Evolutionary conservation across 1,284 basidiomycete species (phyloP).

Genomic region (Cryptococcus hybrid): DNA sequence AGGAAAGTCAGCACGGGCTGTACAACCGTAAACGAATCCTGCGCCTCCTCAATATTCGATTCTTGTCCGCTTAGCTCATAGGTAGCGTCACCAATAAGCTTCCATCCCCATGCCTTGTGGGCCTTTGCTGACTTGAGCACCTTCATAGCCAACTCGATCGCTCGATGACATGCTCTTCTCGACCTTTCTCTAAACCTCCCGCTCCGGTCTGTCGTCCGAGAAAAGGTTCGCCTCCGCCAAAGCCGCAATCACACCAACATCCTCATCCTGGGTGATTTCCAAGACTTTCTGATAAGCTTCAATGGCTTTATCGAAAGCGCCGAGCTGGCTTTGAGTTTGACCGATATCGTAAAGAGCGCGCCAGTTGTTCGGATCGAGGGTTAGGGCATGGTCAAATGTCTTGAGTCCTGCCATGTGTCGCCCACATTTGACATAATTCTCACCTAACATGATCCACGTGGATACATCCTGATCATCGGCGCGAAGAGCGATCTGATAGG

Average conservation of each 20-base stretch:
- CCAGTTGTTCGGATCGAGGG: conserved; percentile 74
- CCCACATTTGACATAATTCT: conserved; percentile 85
- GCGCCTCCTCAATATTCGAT: conserved; percentile 35
- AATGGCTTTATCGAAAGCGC: conserved; percentile 73
- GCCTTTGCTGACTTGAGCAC: conserved; percentile 58
- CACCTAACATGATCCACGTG: conserved; percentile 87
- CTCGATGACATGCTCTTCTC: conserved; percentile 65
- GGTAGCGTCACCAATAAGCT: conserved; percentile 75
- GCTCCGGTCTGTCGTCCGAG: conserved; percentile 65
- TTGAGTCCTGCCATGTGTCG: conserved; percentile 88
- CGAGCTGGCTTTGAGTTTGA: conserved; percentile 78
- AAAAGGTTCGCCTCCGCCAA: conserved; percentile 70
- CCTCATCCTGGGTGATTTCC: conserved; percentile 54
- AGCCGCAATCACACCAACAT: conserved; percentile 68
- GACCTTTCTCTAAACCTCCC: conserved; percentile 73
- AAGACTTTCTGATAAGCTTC: conserved; percentile 64
- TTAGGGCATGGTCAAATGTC: conserved; percentile 71
- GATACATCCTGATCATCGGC: conserved; percentile 73
- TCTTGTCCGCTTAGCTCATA: conserved; percentile 59
- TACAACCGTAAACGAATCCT: conserved; percentile 29
- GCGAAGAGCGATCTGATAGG: conserved; percentile 84
- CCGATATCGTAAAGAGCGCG: conserved; percentile 79
- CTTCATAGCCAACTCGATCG: conserved; percentile 60
- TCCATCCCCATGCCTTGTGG: conserved; percentile 79
- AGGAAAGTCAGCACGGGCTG: conserved; percentile 39